Conservation (phyloP, 176 grass and related monocot genomes). For the Guadua angustifolia region DNA sequence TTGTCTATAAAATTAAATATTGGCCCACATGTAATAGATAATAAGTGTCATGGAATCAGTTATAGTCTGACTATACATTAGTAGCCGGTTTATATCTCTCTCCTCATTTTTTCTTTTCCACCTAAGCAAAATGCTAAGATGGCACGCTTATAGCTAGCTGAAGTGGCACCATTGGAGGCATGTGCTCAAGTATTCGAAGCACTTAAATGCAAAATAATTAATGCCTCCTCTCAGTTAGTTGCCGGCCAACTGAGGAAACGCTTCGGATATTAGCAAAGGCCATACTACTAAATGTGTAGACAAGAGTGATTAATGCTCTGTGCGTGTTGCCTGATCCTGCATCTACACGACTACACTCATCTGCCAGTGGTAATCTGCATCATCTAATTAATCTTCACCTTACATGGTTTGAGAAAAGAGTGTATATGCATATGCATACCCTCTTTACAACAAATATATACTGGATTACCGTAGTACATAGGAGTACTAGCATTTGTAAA, state of each 20-base stretch:
- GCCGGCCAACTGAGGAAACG: background rate
- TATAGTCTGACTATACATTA: too few species aligned
- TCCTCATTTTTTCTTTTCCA: too few species aligned
- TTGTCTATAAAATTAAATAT: too few species aligned
- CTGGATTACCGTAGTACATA: background rate
- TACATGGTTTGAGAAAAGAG: background rate
- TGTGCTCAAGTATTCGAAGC: background rate
- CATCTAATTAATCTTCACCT: background rate
- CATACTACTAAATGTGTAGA: background rate
- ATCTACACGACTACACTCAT: background rate
- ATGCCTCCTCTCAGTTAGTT: slow-evolving; percentile 30
- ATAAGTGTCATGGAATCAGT: too few species aligned
- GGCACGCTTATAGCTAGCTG: too few species aligned
- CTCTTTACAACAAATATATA: background rate
- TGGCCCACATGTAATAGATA: too few species aligned
- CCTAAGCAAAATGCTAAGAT: too few species aligned
- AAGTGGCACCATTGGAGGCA: too few species aligned
- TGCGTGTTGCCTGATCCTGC: background rate
- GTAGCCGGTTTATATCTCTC: too few species aligned
- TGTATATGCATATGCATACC: background rate
- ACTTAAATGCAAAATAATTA: slow-evolving; percentile 49
- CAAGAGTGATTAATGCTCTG: background rate
- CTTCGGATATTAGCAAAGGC: background rate
- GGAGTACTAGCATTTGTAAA: background rate
- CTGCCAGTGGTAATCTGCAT: background rate